phyloP scores from a whole-genome alignment of 208 protist species.

The Vickermania spadyakhi region DNA sequence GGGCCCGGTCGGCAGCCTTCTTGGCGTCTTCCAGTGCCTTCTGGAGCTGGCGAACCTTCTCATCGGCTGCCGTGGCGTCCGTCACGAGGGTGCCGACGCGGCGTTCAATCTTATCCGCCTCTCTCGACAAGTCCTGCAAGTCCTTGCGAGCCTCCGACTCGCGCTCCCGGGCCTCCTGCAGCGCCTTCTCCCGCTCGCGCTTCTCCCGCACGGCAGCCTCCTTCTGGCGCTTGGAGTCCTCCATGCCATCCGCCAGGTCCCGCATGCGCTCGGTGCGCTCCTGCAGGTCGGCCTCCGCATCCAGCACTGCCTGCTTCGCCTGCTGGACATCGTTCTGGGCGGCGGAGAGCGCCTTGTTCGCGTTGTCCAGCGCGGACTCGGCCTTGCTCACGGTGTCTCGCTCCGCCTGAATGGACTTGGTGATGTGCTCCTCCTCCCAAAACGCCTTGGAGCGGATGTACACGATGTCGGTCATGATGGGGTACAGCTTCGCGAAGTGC shows the following conservation, averaged over 20 bases:
- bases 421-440: slow-evolving; percentile 85
- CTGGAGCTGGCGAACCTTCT: slow-evolving; percentile 82
- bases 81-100: slow-evolving; percentile 38
- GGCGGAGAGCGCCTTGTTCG: slow-evolving; percentile 33
- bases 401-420: slow-evolving; percentile 74
- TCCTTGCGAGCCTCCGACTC: slow-evolving; percentile 70
- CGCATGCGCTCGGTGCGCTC: slow-evolving; percentile 75
- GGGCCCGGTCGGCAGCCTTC: slow-evolving; percentile 62
- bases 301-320: slow-evolving; percentile 42
- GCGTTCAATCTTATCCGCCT: slow-evolving; percentile 71
- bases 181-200: slow-evolving; percentile 76
- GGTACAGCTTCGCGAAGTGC: slow-evolving; percentile 81
- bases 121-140: slow-evolving; percentile 60
- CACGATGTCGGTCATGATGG: slow-evolving; percentile 87
- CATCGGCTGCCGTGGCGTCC: slow-evolving; percentile 63
- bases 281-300: slow-evolving; percentile 65
- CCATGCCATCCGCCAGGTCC: slow-evolving; percentile 71
- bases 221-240: slow-evolving; percentile 65
- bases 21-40: slow-evolving; percentile 79
- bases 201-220: slow-evolving; percentile 68
- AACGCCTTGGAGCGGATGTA: slow-evolving; percentile 89
- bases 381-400: slow-evolving; percentile 55
- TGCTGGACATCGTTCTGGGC: slow-evolving; percentile 50
- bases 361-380: slow-evolving; percentile 46
- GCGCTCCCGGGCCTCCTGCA: slow-evolving; percentile 43